Percentiles rank a stretch among this genome's conserved stretches.
These are phyloP conservation scores for Lenwebbia sp. DNA, from an alignment of 345 rosid species.

Conservation along the genomic window DNA sequence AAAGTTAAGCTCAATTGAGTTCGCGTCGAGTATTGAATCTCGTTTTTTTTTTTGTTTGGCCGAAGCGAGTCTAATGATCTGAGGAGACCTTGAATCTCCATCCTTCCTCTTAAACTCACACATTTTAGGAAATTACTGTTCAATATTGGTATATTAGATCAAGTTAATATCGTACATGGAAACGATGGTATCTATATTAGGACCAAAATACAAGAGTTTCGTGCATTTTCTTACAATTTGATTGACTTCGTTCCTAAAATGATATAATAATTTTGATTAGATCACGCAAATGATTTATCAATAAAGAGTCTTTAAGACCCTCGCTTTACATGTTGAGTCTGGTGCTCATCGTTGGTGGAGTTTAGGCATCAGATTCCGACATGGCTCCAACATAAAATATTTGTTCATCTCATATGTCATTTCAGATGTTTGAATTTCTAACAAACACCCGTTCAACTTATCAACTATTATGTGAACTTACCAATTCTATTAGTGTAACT, in stretches of 20 bases:
- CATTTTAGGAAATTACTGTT: not conserved
- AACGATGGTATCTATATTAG: not conserved
- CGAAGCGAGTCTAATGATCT: not conserved
- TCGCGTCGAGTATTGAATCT: not conserved
- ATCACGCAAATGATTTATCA: not conserved
- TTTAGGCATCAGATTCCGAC: not conserved
- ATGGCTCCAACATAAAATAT: not conserved
- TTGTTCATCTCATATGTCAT: not conserved
- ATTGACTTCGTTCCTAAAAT: not conserved
- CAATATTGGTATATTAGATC: not conserved
- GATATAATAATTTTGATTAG: not conserved
- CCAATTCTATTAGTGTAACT: not conserved
- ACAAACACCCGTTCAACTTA: not conserved
- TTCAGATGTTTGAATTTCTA: not conserved
- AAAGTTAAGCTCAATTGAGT: not conserved
- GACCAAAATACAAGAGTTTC: not conserved
- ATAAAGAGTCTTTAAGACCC: not conserved
- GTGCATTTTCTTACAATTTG: not conserved
- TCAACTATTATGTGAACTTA: not conserved
- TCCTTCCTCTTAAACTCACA: not conserved
- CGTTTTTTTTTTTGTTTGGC: not conserved
- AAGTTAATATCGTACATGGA: not conserved
- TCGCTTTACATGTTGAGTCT: not conserved
- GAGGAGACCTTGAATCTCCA: not conserved
- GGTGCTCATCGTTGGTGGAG: not conserved